phyloP scores from a whole-genome alignment of 2,329 filamentous ascomycete species.

The Boeremia exigua region DNA sequence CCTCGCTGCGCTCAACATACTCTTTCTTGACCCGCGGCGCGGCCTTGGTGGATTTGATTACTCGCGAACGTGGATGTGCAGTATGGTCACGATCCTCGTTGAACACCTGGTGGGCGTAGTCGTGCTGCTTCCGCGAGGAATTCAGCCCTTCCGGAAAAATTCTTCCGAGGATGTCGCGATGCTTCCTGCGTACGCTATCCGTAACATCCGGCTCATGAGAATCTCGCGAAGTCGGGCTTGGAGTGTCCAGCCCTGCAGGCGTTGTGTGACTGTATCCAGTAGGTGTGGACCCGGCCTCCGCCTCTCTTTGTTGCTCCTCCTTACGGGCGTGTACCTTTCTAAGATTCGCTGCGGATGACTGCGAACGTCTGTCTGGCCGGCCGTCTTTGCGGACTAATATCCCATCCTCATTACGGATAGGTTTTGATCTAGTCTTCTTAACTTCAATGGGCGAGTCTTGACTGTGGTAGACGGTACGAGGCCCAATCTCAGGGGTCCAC shows the following conservation, averaged over 20 bases:
- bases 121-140: constrained; percentile 38
- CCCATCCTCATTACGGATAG: constrained; percentile 57
- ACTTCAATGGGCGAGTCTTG: constrained; percentile 21
- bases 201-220: constrained; percentile 19
- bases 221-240: constrained; percentile 33
- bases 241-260: constrained; percentile 30
- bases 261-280: constrained; percentile 23
- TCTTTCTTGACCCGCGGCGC: constrained; percentile 34
- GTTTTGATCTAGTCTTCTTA: constrained; percentile 59
- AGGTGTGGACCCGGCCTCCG: constrained; percentile 35
- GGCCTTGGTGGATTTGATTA: constrained; percentile 8
- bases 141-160: constrained; percentile 48
- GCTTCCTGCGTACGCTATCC: constrained; percentile 36
- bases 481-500: constrained; percentile 23
- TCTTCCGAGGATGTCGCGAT: constrained; percentile 44
- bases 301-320: constrained; percentile 42
- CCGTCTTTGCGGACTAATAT: constrained; percentile 60
- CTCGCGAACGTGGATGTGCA: constrained; percentile 27
- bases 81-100: constrained; percentile 37
- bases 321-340: constrained; percentile 59
- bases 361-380: constrained; percentile 58
- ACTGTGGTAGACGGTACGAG: constrained; percentile 5
- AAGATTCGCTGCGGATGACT: constrained; percentile 59
- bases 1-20: constrained; percentile 19
- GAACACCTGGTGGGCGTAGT: constrained; percentile 43